Percentiles rank a stretch among this genome's conserved stretches.
These are phyloP conservation scores for Fusarium penzigii DNA, from an alignment of 2,329 filamentous ascomycete species.

Conservation along the genomic window DNA sequence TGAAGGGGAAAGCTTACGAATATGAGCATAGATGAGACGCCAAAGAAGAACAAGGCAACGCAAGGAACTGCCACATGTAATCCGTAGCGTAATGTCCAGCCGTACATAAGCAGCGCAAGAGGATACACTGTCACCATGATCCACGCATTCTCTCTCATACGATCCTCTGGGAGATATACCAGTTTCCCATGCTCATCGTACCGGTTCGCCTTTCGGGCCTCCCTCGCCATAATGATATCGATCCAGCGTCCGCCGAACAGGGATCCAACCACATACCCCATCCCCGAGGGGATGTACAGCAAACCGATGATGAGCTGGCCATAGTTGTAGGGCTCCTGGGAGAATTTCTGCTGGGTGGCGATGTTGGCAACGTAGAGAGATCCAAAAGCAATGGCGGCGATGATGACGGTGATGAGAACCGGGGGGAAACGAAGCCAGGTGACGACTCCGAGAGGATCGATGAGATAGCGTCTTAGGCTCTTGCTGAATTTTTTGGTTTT, in stretches of 20 bases:
- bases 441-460: conserved; percentile 73
- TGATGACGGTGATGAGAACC: conserved; percentile 71
- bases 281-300: conserved; percentile 73
- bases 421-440: conserved; percentile 72
- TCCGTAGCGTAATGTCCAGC: conserved; percentile 70
- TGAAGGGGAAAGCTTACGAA: conserved; percentile 51
- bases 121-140: conserved; percentile 72
- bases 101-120: conserved; percentile 70
- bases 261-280: conserved; percentile 72
- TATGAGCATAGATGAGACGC: conserved; percentile 76
- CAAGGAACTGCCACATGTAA: conserved; percentile 64
- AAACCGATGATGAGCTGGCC: conserved; percentile 69
- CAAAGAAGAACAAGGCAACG: conserved; percentile 73
- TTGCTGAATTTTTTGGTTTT: conserved; percentile 55
- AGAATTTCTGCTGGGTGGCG: conserved; percentile 71
- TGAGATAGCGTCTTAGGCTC: conserved; percentile 59
- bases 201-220: conserved; percentile 68
- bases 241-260: conserved; percentile 75
- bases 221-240: conserved; percentile 76
- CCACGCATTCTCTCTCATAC: conserved; percentile 82
- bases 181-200: conserved; percentile 68
- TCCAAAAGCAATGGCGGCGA: conserved; percentile 74
- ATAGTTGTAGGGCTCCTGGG: conserved; percentile 66
- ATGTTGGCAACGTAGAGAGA: conserved; percentile 78
- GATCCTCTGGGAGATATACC: conserved; percentile 73